A percentile compares a stretch with the other conserved stretches of the same genome.
phyloP scores from a whole-genome alignment of 2,329 filamentous ascomycete genomes.

The Aureobasidium namibiae region DNA sequence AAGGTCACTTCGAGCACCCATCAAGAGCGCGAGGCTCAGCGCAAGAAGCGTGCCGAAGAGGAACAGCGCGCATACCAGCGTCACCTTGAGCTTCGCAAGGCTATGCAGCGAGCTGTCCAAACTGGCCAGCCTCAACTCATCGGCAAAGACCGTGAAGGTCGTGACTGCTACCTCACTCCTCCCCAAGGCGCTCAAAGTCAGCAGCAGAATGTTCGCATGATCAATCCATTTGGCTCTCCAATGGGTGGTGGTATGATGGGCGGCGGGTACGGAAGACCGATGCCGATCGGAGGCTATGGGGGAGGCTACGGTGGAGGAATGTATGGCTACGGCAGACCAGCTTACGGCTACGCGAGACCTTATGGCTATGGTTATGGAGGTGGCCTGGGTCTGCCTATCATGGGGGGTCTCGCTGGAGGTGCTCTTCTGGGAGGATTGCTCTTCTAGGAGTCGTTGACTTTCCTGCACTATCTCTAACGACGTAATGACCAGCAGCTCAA shows the following conservation, averaged over 20 bases:
- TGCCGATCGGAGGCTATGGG: constrained; percentile 17
- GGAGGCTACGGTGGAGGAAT: constrained; percentile 23
- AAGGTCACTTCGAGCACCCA: constrained; percentile 51
- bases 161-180: constrained; percentile 52
- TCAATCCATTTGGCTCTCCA: neutral
- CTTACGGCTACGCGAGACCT: constrained; percentile 38
- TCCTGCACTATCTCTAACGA: neutral
- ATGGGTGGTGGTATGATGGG: constrained; percentile 10
- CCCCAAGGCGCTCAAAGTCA: constrained; percentile 30
- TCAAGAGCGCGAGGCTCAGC: constrained; percentile 41
- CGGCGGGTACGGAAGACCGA: constrained; percentile 14
- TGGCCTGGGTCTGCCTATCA: constrained; percentile 38
- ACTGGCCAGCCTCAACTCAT: constrained; percentile 50
- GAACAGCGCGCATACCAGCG: constrained; percentile 46
- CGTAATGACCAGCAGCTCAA: neutral
- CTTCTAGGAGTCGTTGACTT: neutral
- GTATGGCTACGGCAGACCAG: constrained; percentile 46
- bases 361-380: constrained; percentile 36
- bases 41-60: constrained; percentile 39
- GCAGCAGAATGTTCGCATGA: neutral
- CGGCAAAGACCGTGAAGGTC: constrained; percentile 45
- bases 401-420: constrained; percentile 40
- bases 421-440: constrained; percentile 33
- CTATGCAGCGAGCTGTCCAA: constrained; percentile 43
- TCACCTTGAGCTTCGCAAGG: constrained; percentile 43